phyloP scores from a whole-genome alignment of 768 basidiomycete genomes.

The Chiua virens region DNA sequence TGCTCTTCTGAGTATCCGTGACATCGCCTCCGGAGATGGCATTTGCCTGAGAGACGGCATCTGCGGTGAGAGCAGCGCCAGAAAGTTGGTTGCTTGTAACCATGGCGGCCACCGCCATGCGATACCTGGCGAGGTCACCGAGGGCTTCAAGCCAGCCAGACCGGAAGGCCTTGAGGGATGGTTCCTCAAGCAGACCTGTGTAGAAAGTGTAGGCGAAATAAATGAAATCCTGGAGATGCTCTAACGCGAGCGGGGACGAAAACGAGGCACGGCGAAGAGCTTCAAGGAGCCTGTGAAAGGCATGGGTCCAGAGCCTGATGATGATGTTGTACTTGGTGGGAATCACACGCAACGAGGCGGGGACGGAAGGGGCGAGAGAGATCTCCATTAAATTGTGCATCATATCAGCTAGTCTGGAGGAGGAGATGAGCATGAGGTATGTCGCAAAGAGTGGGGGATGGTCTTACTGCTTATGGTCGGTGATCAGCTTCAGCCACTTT shows the following conservation, averaged over 20 bases:
- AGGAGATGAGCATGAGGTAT: not conserved
- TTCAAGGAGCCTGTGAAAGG: constrained; percentile 88
- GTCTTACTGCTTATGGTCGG: constrained; percentile 84
- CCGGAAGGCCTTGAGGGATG: constrained; percentile 64
- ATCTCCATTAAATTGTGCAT: constrained; percentile 88
- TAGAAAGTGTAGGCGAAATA: constrained; percentile 96
- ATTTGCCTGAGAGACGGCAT: constrained; percentile 52
- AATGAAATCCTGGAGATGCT: constrained; percentile 92
- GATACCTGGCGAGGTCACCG: constrained; percentile 92
- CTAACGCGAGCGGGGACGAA: constrained; percentile 62
- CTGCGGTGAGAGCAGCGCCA: constrained; percentile 48
- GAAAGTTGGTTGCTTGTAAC: constrained; percentile 50
- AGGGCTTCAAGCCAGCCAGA: constrained; percentile 94
- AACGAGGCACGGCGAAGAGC: constrained; percentile 84
- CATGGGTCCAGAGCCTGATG: constrained; percentile 87
- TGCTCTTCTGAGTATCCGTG: constrained; percentile 37
- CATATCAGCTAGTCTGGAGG: constrained; percentile 79
- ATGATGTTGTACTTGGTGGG: constrained; percentile 96
- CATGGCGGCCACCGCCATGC: constrained; percentile 94
- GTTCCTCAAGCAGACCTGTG: constrained; percentile 84
- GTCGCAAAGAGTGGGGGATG: not conserved
- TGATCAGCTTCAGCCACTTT: constrained; percentile 69
- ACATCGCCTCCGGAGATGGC: constrained; percentile 28
- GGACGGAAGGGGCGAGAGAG: constrained; percentile 82
- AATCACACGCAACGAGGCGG: constrained; percentile 84